phyloP scores from a whole-genome alignment of 257 asterid species.

The Fraxinus excelsior region DNA sequence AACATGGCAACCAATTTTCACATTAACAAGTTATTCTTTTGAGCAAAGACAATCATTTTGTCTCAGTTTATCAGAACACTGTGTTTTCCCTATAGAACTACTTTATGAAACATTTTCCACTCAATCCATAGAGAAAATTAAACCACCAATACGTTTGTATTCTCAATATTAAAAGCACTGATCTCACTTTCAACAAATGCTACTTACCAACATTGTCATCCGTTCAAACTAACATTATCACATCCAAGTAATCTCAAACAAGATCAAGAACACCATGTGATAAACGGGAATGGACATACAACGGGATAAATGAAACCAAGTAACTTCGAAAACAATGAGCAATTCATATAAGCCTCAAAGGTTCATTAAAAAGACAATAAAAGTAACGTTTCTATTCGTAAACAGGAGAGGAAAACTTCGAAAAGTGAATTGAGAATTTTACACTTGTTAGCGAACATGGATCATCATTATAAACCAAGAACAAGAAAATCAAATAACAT shows the following conservation, averaged over 20 bases:
- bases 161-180: no score
- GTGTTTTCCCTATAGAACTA: not conserved
- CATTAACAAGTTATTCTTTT: no score
- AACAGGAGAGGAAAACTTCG: no score
- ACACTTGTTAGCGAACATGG: constrained; percentile 25
- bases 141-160: not conserved
- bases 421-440: not conserved
- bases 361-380: not conserved
- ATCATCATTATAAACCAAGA: constrained; percentile 5
- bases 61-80: no score
- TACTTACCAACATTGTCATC: no score
- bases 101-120: not conserved
- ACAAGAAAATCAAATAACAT: constrained; percentile 13
- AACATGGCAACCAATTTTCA: no score
- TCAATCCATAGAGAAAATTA: no score
- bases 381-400: not conserved
- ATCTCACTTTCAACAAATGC: not conserved
- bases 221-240: not conserved
- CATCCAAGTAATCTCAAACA: not conserved
- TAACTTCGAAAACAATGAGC: not conserved
- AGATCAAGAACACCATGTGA: no score
- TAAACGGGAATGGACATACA: no score
- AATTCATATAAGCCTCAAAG: not conserved
- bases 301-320: not conserved
- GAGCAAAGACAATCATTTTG: no score